Base-by-base conservation (phyloP, 2,329 filamentous ascomycete genomes). In the Coniochaeta prunicola region DNA sequence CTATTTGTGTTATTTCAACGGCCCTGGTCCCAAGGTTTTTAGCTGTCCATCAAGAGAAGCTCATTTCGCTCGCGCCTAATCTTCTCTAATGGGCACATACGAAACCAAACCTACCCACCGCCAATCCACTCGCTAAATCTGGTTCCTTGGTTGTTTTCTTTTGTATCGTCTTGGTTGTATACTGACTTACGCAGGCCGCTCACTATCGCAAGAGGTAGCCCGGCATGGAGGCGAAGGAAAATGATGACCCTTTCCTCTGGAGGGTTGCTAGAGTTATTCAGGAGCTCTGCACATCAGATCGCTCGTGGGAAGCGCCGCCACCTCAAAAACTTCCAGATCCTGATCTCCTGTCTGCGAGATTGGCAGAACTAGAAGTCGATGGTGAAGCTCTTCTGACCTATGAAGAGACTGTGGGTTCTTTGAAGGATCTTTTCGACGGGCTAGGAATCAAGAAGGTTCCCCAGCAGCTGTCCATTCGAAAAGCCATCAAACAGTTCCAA, bases 191-290 rank as follows among this genome's bases (percentile, higher is more conserved):
- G 45, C 24, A 50, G 26, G 24, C 13, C 30, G 45, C 21, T 30
- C 13, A 30, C 45, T 5, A 4, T 17, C 24, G 45, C 45, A 26
- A 50, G 2, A 30, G 45, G 45, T 30, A 30, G 9, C 24, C 9
- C 17, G 45, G 15, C 19, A 74, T 69, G 73, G 67, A 62, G 31
- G 57, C 62, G 28, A 61, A 60, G 57, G 71, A 71, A 54, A 69
- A 71, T 17, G 68, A 73, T 59, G 90, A 96, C 72, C 91, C 91
- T n/a, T 88, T 86, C 70, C 67, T 80, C 58, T 96, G 91, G 91
- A 80, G 81, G 36, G 77, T 86, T 33, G 84, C 88, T 38, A 79
- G 85, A 36, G 83, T 96, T 12, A 80, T 89, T 10, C 69, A 77
- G 17, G 85, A 87, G 66, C 76, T 96, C 3, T 91, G 87, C 68